These are phyloP conservation scores for Podila minutissima DNA, from an alignment of 192 early-diverging fungal genomes.

Conservation along the genomic window DNA sequence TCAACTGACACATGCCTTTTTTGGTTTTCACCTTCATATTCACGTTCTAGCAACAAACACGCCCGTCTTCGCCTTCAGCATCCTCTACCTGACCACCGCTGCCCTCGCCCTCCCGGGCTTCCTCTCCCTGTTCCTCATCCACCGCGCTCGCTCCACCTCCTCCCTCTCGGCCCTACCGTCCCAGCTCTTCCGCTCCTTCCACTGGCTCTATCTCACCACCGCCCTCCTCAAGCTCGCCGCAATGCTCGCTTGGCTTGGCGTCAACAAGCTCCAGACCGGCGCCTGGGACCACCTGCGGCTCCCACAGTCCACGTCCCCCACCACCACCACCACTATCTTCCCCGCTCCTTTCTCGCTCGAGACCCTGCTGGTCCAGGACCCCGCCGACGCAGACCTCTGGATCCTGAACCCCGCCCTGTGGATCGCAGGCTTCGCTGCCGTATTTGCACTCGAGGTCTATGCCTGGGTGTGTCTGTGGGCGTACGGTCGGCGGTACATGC, in stretches of 20 bases:
- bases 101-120: conserved; percentile 12
- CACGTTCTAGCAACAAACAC: neutral
- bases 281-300: conserved; percentile 16
- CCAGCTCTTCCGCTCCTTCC: conserved; percentile 10
- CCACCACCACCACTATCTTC: neutral
- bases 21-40: neutral
- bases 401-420: conserved; percentile 15
- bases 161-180: neutral
- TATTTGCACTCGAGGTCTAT: conserved; percentile 12
- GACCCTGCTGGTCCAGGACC: conserved; percentile 12
- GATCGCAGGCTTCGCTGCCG: conserved; percentile 8
- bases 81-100: neutral
- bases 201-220: conserved; percentile 2
- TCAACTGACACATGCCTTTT: neutral
- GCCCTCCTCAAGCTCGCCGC: conserved; percentile 1
- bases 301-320: neutral
- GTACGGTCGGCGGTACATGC: conserved; percentile 7
- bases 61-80: conserved; percentile 12
- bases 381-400: conserved; percentile 6
- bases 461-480: conserved; percentile 22
- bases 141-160: neutral
- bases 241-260: conserved; percentile 25
- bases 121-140: neutral
- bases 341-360: conserved; percentile 1
- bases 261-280: conserved; percentile 28